Evolutionary conservation across 257 asterid species (phyloP), one percentile per base, ranked within the genome.

Genomic region (Primulina tabacum): DNA sequence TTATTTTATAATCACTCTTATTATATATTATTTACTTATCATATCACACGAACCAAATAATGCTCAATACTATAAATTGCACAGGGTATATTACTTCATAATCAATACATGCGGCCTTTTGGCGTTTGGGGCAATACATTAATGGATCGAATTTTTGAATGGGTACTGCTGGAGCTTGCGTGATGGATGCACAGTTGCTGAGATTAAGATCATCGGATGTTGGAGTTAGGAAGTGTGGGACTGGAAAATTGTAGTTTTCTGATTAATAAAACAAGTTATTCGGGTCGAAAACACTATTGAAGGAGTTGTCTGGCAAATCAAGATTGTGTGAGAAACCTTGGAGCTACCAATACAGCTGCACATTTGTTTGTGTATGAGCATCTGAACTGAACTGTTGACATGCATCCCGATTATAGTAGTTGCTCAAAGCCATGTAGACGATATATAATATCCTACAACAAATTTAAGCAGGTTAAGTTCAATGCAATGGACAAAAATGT

Each of bases 381-480:
- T 24, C 26, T 24, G 26, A 24, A 24, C 26, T 24, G 26, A 24
- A 24, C 26, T 24, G 26, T 24, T 69, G 78, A 10, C 62, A 67
- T 10, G 76, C 30, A 18, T 33, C 77, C 75, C 75, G 77, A 77
- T 74, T 80, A 16, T 85, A 64, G 80, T 70, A 70, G 80, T 72
- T 81, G 80, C 84, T 81, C 79, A 81, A 33, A 57, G 84, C 84
- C 86, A 79, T 79, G 16, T 38, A 1, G 10, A 35, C 40, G 11
- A 35, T 35, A 35, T 0, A 35, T 7, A 7, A 11, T 24, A 12
- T 11, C n/a, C 53, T 3, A 43, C 53, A 43, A 43, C 17, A 43
- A 43, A 43, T 30, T 24, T 24, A 24, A 24, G 26, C 26, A 24
- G 26, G 5, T 30, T 30, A 30, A 30, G 8, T 3, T 47, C 5